phyloP scores from a whole-genome alignment of 2,329 filamentous ascomycete species.

The Paramyrothecium sp. region DNA sequence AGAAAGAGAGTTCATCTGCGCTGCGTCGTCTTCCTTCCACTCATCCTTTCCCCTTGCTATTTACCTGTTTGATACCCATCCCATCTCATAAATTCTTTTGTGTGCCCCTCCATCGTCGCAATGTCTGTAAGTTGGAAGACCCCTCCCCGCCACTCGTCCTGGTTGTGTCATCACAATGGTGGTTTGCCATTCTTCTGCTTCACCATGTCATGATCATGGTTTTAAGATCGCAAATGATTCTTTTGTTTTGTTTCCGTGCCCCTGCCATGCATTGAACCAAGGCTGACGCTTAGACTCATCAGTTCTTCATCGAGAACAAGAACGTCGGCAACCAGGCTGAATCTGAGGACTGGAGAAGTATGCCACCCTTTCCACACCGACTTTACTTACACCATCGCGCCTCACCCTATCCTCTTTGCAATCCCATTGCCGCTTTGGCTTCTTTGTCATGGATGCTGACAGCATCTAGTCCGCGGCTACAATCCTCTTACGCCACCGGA shows the following conservation, averaged over 20 bases:
- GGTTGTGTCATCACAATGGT: no score
- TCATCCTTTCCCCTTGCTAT: neutral
- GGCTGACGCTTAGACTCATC: neutral
- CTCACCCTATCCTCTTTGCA: neutral
- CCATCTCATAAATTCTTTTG: neutral
- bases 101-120: neutral
- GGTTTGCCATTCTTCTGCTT: no score
- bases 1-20: neutral
- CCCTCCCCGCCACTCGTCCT: no score
- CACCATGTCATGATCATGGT: no score
- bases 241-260: neutral
- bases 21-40: neutral
- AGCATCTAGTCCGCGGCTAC: slow-evolving; percentile 71
- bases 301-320: slow-evolving; percentile 76
- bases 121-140: neutral
- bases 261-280: neutral
- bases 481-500: slow-evolving; percentile 92
- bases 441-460: slow-evolving; percentile 16
- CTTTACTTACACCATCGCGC: neutral
- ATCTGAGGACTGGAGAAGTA: slow-evolving; percentile 83
- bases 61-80: neutral
- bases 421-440: neutral
- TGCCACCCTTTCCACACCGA: slow-evolving; percentile 24
- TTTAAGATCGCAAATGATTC: neutral
- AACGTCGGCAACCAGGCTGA: slow-evolving; percentile 72